Evolutionary conservation across 2,329 filamentous ascomycete species (phyloP), one percentile per base, ranked within the genome.

Genomic region (Teratosphaeria zuluensis): DNA sequence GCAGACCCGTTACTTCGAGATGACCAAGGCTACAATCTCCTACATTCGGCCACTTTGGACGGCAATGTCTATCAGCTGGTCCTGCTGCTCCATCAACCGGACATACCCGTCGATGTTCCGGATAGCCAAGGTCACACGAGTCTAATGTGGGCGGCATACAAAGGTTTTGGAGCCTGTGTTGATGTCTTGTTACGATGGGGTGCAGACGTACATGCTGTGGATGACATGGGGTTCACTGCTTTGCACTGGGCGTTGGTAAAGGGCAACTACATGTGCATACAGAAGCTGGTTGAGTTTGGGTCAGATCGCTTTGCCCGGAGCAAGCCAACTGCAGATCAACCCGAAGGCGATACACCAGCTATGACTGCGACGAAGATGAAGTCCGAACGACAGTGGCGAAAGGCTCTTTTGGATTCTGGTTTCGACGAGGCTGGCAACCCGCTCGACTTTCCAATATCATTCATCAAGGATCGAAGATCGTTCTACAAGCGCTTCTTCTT

Each of bases 81-180:
- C 55, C 82, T 99, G 1, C 83, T 99, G 7, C 82, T 99, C 28
- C 94, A 99, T 76, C 92, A 96, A 70, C 68, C 70, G 16, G 91
- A 94, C 70, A 94, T 99, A 61, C 90, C 91, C 16, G 90, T 99
- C 62, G 94, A 99, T 71, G 88, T 94, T 5, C 81, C 87, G 56
- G 94, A 99, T 75, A 84, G 84, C 55, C 92, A 91, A 71, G 90
- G 92, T 5, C 95, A 99, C 74, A 97, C 94, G 0, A 88, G 87
- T 61, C 80, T 99, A 61, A 99, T 99, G 94, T 99, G 94, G 94
- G 90, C 94, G 19, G 92, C 92, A 16, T 99, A 99, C 78, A 99
- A 99, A 75, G 94, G 95, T 38, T 96, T 87, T 71, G 90, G 92
- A 0, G 86, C 88, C 53, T 95, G 90, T 67, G 92, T 97, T 54